Percentiles rank a stretch among this genome's conserved stretches.
phyloP scores from a whole-genome alignment of 2,329 filamentous ascomycete species.

The Trichoderma polysporum region DNA sequence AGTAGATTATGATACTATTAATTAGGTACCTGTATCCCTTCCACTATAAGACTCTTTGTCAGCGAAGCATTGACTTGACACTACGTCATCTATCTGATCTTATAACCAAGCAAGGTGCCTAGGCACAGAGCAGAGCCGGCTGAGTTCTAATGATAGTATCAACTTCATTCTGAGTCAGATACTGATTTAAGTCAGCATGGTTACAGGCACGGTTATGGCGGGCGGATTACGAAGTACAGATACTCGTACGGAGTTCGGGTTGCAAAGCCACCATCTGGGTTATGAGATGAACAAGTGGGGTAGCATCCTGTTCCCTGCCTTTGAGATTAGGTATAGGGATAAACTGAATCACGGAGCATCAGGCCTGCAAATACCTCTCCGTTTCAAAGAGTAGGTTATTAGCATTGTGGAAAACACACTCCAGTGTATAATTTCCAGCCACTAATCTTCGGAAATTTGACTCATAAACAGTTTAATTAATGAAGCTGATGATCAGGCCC shows the following conservation, averaged over 20 bases:
- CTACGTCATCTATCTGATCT: conserved; percentile 12
- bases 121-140: not conserved
- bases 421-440: not conserved
- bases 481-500: not conserved
- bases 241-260: not conserved
- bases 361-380: not conserved
- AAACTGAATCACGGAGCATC: not conserved
- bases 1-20: too few relatives aligned
- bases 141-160: not conserved
- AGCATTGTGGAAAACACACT: not conserved
- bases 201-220: not conserved
- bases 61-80: not conserved
- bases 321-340: not conserved
- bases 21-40: too few relatives aligned
- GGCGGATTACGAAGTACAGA: not conserved
- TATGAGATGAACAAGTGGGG: conserved; percentile 18
- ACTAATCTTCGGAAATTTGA: not conserved
- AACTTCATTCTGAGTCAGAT: not conserved
- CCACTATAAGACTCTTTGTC: not conserved
- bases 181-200: not conserved
- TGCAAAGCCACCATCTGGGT: not conserved
- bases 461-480: not conserved
- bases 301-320: not conserved
- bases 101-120: not conserved
- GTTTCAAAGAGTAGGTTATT: not conserved